Evolutionary conservation across 139 green algal genomes (phyloP), one percentile per base, ranked within the genome.

Genomic region (Chlamydomonas eustigma): DNA sequence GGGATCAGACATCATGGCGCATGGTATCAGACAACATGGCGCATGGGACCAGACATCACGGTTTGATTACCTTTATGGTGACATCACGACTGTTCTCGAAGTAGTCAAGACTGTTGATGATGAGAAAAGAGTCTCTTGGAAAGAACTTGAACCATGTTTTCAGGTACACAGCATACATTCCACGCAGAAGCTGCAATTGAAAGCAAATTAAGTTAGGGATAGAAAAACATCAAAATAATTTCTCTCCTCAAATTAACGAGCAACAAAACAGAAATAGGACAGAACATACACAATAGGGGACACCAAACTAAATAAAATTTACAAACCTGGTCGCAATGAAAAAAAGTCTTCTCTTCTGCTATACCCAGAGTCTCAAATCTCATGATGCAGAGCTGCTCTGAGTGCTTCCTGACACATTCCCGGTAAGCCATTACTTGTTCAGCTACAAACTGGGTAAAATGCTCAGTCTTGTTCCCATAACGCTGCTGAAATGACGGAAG

Each of bases 241-340:
- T n/a, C n/a, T n/a, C n/a, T n/a, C n/a, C n/a, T n/a, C n/a, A n/a
- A n/a, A n/a, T n/a, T n/a, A n/a, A n/a, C n/a, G n/a, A n/a, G n/a
- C n/a, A n/a, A n/a, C n/a, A n/a, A n/a, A n/a, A n/a, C n/a, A n/a
- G n/a, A n/a, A n/a, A n/a, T n/a, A n/a, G n/a, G n/a, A n/a, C n/a
- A n/a, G n/a, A n/a, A n/a, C n/a, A n/a, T n/a, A n/a, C n/a, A n/a
- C n/a, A n/a, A n/a, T 24, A 24, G 22, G 24, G 50, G 22, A 63
- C 50, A 18, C 24, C 22, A 24, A 30, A 24, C 22, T 24, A 63
- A 24, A 30, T 63, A 24, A 63, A 24, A 63, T 63, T 24, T 63
- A 70, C 73, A 1, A 71, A 81, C 81, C 78, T 86, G 81, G 38
- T 86, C 81, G 1, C 38, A 39, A 50, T 86, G 81, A 71, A 82